These are phyloP conservation scores for Daldinia grandis DNA, from an alignment of 495 filamentous ascomycete genomes.

Conservation along the genomic window DNA sequence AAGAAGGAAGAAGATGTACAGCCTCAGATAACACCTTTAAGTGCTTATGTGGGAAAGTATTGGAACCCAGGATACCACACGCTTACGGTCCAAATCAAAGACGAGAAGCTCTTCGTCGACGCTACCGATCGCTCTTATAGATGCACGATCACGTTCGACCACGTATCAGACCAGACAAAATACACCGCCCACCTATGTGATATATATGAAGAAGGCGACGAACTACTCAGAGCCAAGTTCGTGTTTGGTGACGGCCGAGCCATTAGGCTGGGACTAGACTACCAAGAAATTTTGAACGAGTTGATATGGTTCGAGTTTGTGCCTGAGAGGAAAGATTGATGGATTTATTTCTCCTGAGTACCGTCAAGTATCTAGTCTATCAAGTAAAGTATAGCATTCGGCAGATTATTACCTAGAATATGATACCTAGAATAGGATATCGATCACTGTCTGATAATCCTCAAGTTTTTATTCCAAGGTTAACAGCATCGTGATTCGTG, in stretches of 20 bases:
- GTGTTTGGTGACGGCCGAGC: background rate
- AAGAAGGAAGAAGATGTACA: background rate
- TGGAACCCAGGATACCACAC: background rate
- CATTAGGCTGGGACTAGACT: background rate
- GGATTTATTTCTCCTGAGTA: background rate
- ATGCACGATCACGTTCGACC: background rate
- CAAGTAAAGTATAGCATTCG: too few species aligned
- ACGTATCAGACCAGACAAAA: background rate
- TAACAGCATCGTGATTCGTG: too few species aligned
- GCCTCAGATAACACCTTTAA: background rate
- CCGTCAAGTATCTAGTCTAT: too few species aligned
- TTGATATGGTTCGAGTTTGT: background rate
- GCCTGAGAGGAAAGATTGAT: background rate
- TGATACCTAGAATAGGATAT: too few species aligned
- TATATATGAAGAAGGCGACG: background rate
- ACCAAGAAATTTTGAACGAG: background rate
- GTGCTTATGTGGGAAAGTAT: background rate
- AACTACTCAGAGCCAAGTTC: background rate
- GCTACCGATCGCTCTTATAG: background rate
- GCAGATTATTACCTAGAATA: too few species aligned
- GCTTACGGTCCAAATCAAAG: background rate
- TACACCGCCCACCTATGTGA: background rate
- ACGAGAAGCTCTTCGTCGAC: conserved; percentile 1
- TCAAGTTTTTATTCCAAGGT: too few species aligned
- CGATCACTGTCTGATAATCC: too few species aligned